phyloP scores from a whole-genome alignment of 2,329 filamentous ascomycete genomes.

The Aspergillus pseudoviridinutans region DNA sequence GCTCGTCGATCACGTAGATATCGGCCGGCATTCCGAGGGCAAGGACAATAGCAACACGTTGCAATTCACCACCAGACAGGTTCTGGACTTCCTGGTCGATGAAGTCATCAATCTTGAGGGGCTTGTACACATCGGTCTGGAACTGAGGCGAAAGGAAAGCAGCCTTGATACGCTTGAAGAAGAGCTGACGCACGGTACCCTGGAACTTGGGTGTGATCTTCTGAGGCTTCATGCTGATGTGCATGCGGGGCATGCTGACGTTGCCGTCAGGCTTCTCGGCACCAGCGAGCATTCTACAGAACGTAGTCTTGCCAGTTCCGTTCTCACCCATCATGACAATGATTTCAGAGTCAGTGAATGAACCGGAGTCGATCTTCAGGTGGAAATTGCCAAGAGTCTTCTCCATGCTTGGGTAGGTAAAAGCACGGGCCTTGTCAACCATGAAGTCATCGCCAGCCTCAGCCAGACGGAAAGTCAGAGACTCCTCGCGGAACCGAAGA shows the following conservation, averaged over 20 bases:
- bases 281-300: slow-evolving; percentile 93
- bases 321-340: slow-evolving; percentile 99
- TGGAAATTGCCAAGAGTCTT: slow-evolving; percentile 90
- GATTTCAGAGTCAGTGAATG: slow-evolving; percentile 97
- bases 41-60: slow-evolving; percentile 96
- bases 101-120: slow-evolving; percentile 97
- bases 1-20: slow-evolving; percentile 98
- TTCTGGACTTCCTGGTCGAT: slow-evolving; percentile 99
- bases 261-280: slow-evolving; percentile 84
- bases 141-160: slow-evolving; percentile 96
- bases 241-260: slow-evolving; percentile 81
- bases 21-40: slow-evolving; percentile 94
- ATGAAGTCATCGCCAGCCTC: slow-evolving; percentile 87
- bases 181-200: slow-evolving; percentile 92
- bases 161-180: slow-evolving; percentile 99
- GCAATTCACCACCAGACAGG: slow-evolving; percentile 97
- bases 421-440: slow-evolving; percentile 77
- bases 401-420: slow-evolving; percentile 83
- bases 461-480: slow-evolving; percentile 87
- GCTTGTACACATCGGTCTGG: slow-evolving; percentile 99
- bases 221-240: slow-evolving; percentile 98
- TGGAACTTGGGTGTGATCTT: slow-evolving; percentile 98
- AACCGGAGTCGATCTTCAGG: slow-evolving; percentile 73
- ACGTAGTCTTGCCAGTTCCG: slow-evolving; percentile 98
- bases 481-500: slow-evolving; percentile 95